These are phyloP conservation scores for Coemansia sp. DNA, from an alignment of 192 early-diverging fungal species.

Conservation along the genomic window DNA sequence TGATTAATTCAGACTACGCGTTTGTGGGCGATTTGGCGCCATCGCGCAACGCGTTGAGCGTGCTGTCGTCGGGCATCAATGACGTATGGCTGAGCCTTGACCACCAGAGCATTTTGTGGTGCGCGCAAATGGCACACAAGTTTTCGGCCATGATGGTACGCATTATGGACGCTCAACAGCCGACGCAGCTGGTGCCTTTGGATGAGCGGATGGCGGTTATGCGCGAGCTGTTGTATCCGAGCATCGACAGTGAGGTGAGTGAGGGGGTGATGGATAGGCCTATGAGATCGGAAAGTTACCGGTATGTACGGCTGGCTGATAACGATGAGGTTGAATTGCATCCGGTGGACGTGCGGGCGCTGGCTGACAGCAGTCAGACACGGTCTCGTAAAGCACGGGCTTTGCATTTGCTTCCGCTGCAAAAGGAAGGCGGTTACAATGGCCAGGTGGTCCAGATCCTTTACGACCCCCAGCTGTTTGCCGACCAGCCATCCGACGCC, in stretches of 20 bases:
- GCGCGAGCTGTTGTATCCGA: constrained; percentile 56
- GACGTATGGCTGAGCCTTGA: constrained; percentile 85
- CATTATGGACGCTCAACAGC: constrained; percentile 59
- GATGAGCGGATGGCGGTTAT: constrained; percentile 65
- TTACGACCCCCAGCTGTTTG: constrained; percentile 28
- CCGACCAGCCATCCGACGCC: background rate
- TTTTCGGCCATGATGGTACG: constrained; percentile 58
- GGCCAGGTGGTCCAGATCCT: constrained; percentile 19
- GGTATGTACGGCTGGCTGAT: constrained; percentile 13
- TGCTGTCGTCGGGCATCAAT: constrained; percentile 74
- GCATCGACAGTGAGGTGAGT: constrained; percentile 24
- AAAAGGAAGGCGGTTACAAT: background rate
- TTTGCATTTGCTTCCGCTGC: constrained; percentile 30
- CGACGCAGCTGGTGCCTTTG: constrained; percentile 59
- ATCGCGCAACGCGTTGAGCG: constrained; percentile 66
- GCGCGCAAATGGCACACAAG: constrained; percentile 79
- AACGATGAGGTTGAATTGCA: constrained; percentile 7
- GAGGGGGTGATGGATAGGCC: background rate
- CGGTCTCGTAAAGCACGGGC: background rate
- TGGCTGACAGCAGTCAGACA: background rate
- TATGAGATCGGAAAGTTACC: constrained; percentile 11
- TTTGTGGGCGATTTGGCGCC: constrained; percentile 67
- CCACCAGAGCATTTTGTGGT: constrained; percentile 89
- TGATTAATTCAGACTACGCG: constrained; percentile 75
- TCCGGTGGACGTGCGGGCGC: constrained; percentile 11